Base-by-base conservation (phyloP, 75 land plant species). In the Sequoia sempervirens region DNA sequence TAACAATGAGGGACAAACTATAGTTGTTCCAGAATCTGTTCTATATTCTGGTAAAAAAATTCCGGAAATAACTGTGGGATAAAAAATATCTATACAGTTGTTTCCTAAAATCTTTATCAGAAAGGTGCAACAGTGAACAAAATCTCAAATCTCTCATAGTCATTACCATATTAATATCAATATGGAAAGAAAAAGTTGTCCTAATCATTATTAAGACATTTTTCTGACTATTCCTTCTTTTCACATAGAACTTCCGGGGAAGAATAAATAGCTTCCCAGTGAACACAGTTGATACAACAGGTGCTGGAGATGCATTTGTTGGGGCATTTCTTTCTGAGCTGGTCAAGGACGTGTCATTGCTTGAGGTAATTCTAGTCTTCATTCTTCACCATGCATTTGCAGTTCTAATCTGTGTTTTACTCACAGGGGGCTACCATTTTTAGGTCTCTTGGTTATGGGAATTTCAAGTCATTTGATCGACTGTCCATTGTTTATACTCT, bases 251-350 rank as follows among this genome's bases (percentile, higher is more conserved):
- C 11, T 93, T 92, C 45, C 75, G 72, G 50, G 98, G 98, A 18
- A 88, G 86, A 86, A 91, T 96, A 40, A 66, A 73, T 36, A 93
- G 92, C 52, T 45, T 93, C 17, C 87, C 87, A 88, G 96, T 91
- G n/a, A 87, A 91, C 41, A 80, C 92, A 45, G 88, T 96, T 81
- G 98, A 96, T 80, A 88, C 98, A 38, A 96, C 96, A 52, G 98
- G 96, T 52, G 98, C 96, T 61, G 98, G 98, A 76, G 98, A 96
- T 90, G 94, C 98, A 82, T 96, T 91, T 89, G 92, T 93, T 68
- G 87, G 93, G 82, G 98, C 93, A 28, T 23, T 96, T 6, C 92
- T 92, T 32, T 79, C 84, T 54, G 81, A 84, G 47, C 81, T 89
- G 47, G 87, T 83, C 5, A 70, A 85, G 40, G 86, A 86, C 32